Base-by-base conservation (phyloP, 1,284 basidiomycete genomes). In the Ustilago curta region DNA sequence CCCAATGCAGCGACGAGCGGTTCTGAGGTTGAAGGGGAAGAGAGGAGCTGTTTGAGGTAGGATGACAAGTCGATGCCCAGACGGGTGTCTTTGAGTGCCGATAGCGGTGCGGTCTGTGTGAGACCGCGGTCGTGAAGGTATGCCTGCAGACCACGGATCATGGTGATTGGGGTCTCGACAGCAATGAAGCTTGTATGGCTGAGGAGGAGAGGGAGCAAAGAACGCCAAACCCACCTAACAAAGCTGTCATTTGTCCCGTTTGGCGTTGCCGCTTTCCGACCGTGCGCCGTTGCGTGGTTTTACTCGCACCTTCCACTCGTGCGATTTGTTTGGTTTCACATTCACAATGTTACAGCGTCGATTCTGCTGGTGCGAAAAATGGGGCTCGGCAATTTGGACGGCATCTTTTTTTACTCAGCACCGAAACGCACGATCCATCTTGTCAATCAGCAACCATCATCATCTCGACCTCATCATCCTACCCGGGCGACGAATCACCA, bases 51-150 rank as follows among this genome's bases (percentile, higher is more conserved):
- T 57, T 91, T 89, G 49, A 99, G 89, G 86, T 98, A 99, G 86
- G 92, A 91, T 16, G 93, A 91, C 8, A 95, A 93, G 88, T 99
- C 97, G 84, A 99, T 98, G 51, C 96, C 96, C 29, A 99, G 91
- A 56, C 97, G 92, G 57, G 95, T 94, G 85, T 97, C 94, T 50
- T 92, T 90, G 58, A 99, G 89, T 7, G 92, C 90, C 66, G 89
- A 90, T 59, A 99, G 89, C 27, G 93, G 91, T 57, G 92, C 90
- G 50, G 91, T 91, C 86, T 93, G 91, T 69, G 92, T 86, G 81
- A 96, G 91, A 86, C 94, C 93, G 85, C 93, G 91, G 87, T 96
- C 94, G 32, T 89, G 86, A 78, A 97, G 64, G 21, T 59, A 78
- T 27, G 74, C 70, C 63, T 75, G 72, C 23, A 75, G 60, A 14